These are phyloP conservation scores for Ramaria sp. DNA, from an alignment of 768 basidiomycete genomes.

Conservation along the genomic window DNA sequence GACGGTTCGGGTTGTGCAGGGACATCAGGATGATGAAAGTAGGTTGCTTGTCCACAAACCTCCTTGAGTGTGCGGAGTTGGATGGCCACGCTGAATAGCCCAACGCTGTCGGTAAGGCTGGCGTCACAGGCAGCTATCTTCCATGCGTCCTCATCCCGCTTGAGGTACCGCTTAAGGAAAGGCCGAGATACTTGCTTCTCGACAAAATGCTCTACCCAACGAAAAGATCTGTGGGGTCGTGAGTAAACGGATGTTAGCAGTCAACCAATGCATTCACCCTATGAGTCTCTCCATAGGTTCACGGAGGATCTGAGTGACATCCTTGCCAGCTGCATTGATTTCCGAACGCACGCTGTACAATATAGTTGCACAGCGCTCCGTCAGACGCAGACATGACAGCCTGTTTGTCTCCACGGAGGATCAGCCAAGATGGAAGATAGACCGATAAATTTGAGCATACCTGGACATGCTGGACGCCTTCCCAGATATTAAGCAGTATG, in stretches of 20 bases:
- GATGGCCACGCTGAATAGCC: slow-evolving; percentile 43
- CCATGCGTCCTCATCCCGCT: slow-evolving; percentile 53
- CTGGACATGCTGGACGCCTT: slow-evolving; percentile 46
- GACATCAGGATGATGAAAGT: neutral
- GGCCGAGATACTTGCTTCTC: slow-evolving; percentile 51
- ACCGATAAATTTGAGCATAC: slow-evolving; percentile 26
- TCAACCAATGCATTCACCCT: slow-evolving; percentile 27
- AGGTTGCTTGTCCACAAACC: slow-evolving; percentile 22
- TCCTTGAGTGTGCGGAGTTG: slow-evolving; percentile 45
- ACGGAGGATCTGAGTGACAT: slow-evolving; percentile 36
- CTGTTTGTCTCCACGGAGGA: slow-evolving; percentile 47
- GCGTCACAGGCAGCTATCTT: slow-evolving; percentile 43
- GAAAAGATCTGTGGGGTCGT: slow-evolving; percentile 27
- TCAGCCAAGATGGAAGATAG: neutral
- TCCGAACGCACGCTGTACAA: slow-evolving; percentile 55
- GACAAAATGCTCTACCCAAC: slow-evolving; percentile 37
- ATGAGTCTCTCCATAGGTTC: slow-evolving; percentile 40
- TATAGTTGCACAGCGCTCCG: slow-evolving; percentile 60
- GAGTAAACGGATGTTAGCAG: neutral
- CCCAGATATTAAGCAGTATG: slow-evolving; percentile 53
- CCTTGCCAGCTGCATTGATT: slow-evolving; percentile 44
- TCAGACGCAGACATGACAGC: slow-evolving; percentile 55
- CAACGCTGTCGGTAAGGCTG: slow-evolving; percentile 40
- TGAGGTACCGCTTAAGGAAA: slow-evolving; percentile 70
- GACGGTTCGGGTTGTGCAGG: neutral